Evolutionary conservation across 2,329 filamentous ascomycete species (phyloP).

Genomic region (Drechslerella stenobrocha): DNA sequence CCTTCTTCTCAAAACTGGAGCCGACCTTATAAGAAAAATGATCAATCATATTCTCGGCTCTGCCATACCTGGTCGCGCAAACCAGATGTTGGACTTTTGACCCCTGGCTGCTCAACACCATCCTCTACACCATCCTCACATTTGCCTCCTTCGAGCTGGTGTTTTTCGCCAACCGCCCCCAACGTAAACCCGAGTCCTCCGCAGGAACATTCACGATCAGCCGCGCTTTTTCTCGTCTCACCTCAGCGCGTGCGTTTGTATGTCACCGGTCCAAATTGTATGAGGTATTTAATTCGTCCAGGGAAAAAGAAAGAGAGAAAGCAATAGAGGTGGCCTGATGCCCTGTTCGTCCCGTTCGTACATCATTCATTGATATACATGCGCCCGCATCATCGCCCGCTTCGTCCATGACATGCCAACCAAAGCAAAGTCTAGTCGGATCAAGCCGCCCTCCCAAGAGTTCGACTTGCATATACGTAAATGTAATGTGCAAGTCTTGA

Average conservation of each 20-base stretch:
- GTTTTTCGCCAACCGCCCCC: slow-evolving; percentile 12
- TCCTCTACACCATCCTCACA: slow-evolving; percentile 35
- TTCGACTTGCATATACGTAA: too few relatives aligned
- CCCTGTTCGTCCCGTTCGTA: background rate
- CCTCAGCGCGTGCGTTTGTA: slow-evolving; percentile 14
- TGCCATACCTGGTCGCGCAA: too few relatives aligned
- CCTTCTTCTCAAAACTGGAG: background rate
- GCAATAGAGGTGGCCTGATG: slow-evolving; percentile 1
- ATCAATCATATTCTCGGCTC: too few relatives aligned
- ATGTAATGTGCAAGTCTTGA: background rate
- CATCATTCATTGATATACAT: too few relatives aligned
- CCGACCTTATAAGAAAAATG: too few relatives aligned
- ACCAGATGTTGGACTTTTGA: slow-evolving; percentile 34
- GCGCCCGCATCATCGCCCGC: too few relatives aligned
- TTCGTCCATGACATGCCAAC: too few relatives aligned
- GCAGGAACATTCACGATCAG: background rate
- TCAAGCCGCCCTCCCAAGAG: too few relatives aligned
- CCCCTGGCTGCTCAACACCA: slow-evolving; percentile 43
- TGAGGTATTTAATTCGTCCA: slow-evolving; percentile 24
- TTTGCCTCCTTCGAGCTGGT: slow-evolving; percentile 8
- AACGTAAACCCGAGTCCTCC: background rate
- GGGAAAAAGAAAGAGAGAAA: background rate
- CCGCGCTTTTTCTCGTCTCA: slow-evolving; percentile 20
- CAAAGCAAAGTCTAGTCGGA: too few relatives aligned
- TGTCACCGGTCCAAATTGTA: slow-evolving; percentile 8